Base-by-base conservation (phyloP, 1,139 yeast genomes). In the Suhomyces bolitotheri region DNA sequence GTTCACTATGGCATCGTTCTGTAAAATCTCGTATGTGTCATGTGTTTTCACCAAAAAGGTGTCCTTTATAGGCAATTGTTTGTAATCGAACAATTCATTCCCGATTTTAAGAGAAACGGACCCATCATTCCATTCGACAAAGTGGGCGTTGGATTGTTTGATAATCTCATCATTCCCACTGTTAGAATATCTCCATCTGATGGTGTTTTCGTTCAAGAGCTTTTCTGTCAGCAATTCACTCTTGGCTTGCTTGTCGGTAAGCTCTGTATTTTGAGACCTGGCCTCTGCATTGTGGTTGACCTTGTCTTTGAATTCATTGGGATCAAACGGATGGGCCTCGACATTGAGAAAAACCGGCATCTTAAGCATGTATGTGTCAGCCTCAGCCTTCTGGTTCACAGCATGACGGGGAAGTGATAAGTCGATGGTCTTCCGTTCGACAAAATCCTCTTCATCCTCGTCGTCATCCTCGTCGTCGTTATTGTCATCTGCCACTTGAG, bases 101-200 rank as follows among this genome's bases (percentile, higher is more conserved):
- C 99, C 99, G 29, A 94, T 66, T 51, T 88, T 90, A 43, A 92
- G 66, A 2, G 97, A 88, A 45, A 82, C 61, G 4, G 86, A 72
- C 0, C 98, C 99, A 60, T 92, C 97, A 39, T 85, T 83, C 99
- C 99, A 92, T 57, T 86, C 83, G 20, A 92, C 76, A 40, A 90
- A 81, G 54, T 92, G 89, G 3, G 97, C 82, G 54, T 92, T 92
- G 5, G 95, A 83, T 57, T 89, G 95, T 51, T 86, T 86, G 50
- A 75, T 75, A 46, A 85, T 78, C 38, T 76, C 82, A 43, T 71
- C 75, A 39, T 80, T 73, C 17, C 79, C 85, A 35, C 75, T 66
- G 28, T 76, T 77, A 19, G 88, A 82, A 58, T 90, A 89, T 61
- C 95, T 79, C 98, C 98, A 92, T 52, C 97, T 76, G 24, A 92